phyloP scores from a whole-genome alignment of 371 early-diverging fungal species.

The Cokeromyces recurvatus region DNA sequence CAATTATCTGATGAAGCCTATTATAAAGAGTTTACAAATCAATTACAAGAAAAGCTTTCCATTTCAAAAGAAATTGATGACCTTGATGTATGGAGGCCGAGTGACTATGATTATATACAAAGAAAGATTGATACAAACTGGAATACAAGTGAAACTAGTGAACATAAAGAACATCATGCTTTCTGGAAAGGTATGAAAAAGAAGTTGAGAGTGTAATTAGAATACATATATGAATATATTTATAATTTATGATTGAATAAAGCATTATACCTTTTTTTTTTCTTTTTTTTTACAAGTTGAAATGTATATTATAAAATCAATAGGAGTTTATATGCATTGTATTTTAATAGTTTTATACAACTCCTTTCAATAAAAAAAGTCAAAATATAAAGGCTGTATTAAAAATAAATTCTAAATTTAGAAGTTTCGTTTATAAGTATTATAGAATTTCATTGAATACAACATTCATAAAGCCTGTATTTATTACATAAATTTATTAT shows the following conservation, averaged over 20 bases:
- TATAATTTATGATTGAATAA: neutral
- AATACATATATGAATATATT: neutral
- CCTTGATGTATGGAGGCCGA: constrained; percentile 18
- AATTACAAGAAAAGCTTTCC: constrained; percentile 16
- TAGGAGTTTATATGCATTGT: no score
- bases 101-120: constrained; percentile 21
- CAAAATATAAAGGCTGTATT: no score
- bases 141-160: constrained; percentile 1
- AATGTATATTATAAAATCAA: no score
- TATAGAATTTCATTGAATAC: no score
- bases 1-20: constrained; percentile 7
- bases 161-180: constrained; percentile 11
- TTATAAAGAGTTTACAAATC: constrained; percentile 25
- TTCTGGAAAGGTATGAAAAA: constrained; percentile 36
- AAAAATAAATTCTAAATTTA: no score
- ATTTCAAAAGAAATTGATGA: constrained; percentile 30
- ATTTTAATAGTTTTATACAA: no score
- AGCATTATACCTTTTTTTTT: constrained; percentile 3
- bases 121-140: constrained; percentile 15
- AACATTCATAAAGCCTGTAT: no score
- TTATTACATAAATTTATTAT: no score
- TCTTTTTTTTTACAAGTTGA: no score
- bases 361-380: no score
- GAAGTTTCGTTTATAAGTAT: no score
- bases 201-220: constrained; percentile 19